These are phyloP conservation scores for Naematelia aurantialba DNA, from an alignment of 768 basidiomycete species.

Conservation along the genomic window DNA sequence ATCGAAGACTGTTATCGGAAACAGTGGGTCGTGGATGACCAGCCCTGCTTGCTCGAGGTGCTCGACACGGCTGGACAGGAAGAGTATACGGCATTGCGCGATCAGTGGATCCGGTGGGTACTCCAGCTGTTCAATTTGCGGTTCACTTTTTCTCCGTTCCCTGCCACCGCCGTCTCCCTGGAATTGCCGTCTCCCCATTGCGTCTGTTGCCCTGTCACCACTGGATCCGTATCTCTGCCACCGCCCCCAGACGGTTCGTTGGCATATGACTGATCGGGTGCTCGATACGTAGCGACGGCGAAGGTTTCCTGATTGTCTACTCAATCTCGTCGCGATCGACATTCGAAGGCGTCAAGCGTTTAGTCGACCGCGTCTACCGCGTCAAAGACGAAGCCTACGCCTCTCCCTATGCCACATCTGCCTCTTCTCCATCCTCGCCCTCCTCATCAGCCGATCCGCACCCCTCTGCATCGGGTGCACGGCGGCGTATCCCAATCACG, in stretches of 20 bases:
- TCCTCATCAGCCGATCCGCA: neutral
- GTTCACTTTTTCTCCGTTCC: neutral
- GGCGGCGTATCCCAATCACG: constrained; percentile 72
- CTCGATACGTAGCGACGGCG: constrained; percentile 84
- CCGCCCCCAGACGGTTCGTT: too few relatives aligned
- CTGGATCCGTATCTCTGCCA: neutral
- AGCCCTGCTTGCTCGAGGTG: constrained; percentile 93
- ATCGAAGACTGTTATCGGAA: constrained; percentile 98
- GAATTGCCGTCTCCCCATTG: too few relatives aligned
- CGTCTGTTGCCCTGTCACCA: too few relatives aligned
- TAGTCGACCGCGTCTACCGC: constrained; percentile 81
- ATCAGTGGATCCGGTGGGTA: constrained; percentile 91
- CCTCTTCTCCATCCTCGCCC: constrained; percentile 6
- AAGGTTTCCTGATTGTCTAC: constrained; percentile 96
- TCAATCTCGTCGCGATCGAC: constrained; percentile 91
- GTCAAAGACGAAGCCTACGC: constrained; percentile 62
- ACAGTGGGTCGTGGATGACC: constrained; percentile 87
- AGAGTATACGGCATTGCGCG: constrained; percentile 92
- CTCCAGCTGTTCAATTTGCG: too few relatives aligned
- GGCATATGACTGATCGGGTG: neutral
- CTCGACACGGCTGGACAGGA: constrained; percentile 98
- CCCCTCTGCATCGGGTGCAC: neutral
- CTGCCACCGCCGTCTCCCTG: constrained; percentile 2
- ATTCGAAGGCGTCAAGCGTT: constrained; percentile 83
- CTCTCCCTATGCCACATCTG: constrained; percentile 12